Conservation (phyloP, 2,329 filamentous ascomycete genomes). For the Sporothrix schenckii region DNA sequence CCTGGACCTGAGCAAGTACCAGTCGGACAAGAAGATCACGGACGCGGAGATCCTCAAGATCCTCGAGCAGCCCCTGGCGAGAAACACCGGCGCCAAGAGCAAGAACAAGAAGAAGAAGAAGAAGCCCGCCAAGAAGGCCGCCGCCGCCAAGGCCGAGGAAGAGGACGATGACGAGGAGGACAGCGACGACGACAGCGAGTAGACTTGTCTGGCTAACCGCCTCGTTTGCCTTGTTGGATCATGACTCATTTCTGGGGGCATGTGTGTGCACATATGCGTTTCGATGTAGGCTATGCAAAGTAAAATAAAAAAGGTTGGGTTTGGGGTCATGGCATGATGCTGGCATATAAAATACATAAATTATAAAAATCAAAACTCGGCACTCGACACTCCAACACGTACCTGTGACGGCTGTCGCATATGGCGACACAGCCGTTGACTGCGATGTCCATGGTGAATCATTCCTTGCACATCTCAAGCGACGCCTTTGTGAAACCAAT, state of each 20-base stretch:
- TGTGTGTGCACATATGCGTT: neutral
- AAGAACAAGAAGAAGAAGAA: slow-evolving; percentile 88
- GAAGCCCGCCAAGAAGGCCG: slow-evolving; percentile 54
- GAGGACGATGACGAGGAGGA: slow-evolving; percentile 42
- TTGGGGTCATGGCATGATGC: slow-evolving; percentile 21
- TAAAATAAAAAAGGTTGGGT: slow-evolving; percentile 8
- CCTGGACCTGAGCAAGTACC: slow-evolving; percentile 77
- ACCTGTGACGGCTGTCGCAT: neutral
- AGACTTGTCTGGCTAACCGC: neutral
- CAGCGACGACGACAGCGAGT: slow-evolving; percentile 44
- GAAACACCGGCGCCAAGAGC: slow-evolving; percentile 81
- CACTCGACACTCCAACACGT: neutral
- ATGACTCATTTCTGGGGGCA: neutral
- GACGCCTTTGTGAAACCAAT: neutral
- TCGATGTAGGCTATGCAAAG: slow-evolving; percentile 16
- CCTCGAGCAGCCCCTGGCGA: slow-evolving; percentile 81
- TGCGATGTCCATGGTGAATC: neutral
- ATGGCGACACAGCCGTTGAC: neutral
- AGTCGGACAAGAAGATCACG: slow-evolving; percentile 96
- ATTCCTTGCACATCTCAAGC: neutral
- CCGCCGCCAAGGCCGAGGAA: slow-evolving; percentile 40
- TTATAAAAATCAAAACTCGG: neutral
- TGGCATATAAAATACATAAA: neutral
- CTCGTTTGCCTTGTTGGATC: slow-evolving; percentile 9
- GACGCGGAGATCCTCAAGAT: slow-evolving; percentile 96